Percentiles rank a stretch among this genome's conserved stretches.
Conservation (phyloP, 2,329 filamentous ascomycete genomes). For the Phialophora verrucosa region DNA sequence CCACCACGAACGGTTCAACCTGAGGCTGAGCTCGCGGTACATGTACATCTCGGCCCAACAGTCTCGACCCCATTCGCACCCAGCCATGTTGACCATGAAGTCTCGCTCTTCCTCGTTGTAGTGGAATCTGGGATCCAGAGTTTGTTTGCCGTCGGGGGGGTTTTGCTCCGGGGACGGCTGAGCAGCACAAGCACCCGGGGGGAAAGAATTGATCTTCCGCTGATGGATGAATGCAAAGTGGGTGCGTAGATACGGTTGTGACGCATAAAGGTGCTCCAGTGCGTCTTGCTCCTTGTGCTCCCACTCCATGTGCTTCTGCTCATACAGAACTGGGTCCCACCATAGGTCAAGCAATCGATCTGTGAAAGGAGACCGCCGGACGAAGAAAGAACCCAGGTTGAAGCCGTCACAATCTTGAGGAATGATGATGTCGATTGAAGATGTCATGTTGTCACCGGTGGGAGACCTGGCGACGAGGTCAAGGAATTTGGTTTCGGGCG, state of each 20-base stretch:
- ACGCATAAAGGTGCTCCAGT: slow-evolving; percentile 86
- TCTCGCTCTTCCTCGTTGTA: slow-evolving; percentile 85
- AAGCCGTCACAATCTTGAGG: slow-evolving; percentile 95
- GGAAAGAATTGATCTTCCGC: slow-evolving; percentile 93
- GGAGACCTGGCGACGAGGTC: slow-evolving; percentile 74
- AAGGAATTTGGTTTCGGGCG: slow-evolving; percentile 74
- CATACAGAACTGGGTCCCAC: slow-evolving; percentile 98
- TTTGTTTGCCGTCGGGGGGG: slow-evolving; percentile 21
- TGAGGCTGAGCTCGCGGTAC: slow-evolving; percentile 89
- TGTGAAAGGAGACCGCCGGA: slow-evolving; percentile 83
- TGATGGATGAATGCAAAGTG: slow-evolving; percentile 89
- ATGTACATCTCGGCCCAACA: slow-evolving; percentile 99
- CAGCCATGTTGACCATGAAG: slow-evolving; percentile 98
- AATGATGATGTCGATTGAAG: slow-evolving; percentile 85
- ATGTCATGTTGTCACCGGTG: slow-evolving; percentile 74
- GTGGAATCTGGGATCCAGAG: slow-evolving; percentile 73
- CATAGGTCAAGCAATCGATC: slow-evolving; percentile 91
- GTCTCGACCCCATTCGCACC: slow-evolving; percentile 94
- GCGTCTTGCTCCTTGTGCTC: slow-evolving; percentile 98
- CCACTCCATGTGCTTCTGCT: slow-evolving; percentile 99
- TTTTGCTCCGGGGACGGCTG: slow-evolving; percentile 19
- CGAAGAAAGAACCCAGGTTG: slow-evolving; percentile 94
- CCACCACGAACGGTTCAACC: slow-evolving; percentile 83
- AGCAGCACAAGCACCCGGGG: slow-evolving; percentile 78
- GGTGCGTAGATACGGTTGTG: slow-evolving; percentile 89